A percentile compares a stretch with the other conserved stretches of the same genome.
Evolutionary conservation across 1,284 basidiomycete species (phyloP).

Genomic region (Ganoderma multipileum): DNA sequence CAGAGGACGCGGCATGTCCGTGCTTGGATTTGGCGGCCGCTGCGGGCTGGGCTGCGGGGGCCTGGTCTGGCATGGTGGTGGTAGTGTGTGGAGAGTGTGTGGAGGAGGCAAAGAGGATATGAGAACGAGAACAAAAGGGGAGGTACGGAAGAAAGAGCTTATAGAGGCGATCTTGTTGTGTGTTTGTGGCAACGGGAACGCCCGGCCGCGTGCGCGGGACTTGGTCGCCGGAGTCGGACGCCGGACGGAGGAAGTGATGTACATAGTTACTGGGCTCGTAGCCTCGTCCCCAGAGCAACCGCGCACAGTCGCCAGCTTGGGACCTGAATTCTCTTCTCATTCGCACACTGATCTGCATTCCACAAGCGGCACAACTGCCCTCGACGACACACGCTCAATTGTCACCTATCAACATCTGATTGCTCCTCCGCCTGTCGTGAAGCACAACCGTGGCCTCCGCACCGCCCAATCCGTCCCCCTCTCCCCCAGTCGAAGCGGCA

Average conservation of each 20-base stretch:
- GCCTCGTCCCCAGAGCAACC: constrained; percentile 26
- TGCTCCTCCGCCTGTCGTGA: not conserved
- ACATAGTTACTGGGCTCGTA: too few species aligned
- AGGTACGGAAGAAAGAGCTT: constrained; percentile 24
- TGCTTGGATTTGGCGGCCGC: constrained; percentile 60
- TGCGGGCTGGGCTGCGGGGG: constrained; percentile 30
- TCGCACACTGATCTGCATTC: constrained; percentile 32
- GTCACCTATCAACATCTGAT: constrained; percentile 19
- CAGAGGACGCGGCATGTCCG: constrained; percentile 63
- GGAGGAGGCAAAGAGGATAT: constrained; percentile 16
- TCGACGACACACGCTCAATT: not conserved
- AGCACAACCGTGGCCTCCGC: not conserved
- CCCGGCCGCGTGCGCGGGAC: constrained; percentile 20
- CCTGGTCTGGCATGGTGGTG: constrained; percentile 39
- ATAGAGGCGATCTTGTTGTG: constrained; percentile 34
- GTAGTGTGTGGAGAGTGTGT: constrained; percentile 16
- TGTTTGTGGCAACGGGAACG: constrained; percentile 19
- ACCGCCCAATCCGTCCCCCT: not conserved
- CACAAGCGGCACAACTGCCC: not conserved
- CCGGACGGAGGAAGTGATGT: too few species aligned
- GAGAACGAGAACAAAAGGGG: constrained; percentile 26
- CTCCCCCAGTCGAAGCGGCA: not conserved
- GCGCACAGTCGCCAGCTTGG: constrained; percentile 12
- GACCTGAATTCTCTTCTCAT: not conserved
- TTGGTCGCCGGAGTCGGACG: not conserved